Evolutionary conservation across 169 alveolate genomes (phyloP).

Genomic region (Plasmodium sp.): DNA sequence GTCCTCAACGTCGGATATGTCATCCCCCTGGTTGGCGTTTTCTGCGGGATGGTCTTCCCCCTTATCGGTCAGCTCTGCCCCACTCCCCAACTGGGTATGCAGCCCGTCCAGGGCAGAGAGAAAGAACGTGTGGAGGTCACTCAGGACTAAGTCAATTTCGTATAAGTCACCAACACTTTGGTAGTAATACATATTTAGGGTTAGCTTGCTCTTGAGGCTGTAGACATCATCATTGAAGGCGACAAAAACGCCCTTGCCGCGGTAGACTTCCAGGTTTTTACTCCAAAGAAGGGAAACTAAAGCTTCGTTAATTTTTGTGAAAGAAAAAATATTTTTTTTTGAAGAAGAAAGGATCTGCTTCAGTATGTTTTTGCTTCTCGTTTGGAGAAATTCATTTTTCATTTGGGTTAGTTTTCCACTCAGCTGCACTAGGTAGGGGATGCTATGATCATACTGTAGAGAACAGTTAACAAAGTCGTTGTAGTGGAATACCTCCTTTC

Average conservation of each 20-base stretch:
- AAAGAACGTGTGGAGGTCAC: slow-evolving; percentile 56
- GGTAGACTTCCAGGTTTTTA: slow-evolving; percentile 11
- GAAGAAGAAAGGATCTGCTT: slow-evolving; percentile 19
- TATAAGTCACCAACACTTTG: slow-evolving; percentile 73
- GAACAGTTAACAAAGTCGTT: slow-evolving; percentile 34
- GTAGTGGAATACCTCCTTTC: slow-evolving; percentile 21
- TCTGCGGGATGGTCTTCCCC: not conserved
- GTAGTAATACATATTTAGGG: slow-evolving; percentile 60
- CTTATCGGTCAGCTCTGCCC: not conserved
- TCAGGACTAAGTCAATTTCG: slow-evolving; percentile 43
- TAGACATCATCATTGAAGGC: slow-evolving; percentile 73
- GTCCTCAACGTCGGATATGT: slow-evolving; percentile 1
- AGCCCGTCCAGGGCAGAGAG: not conserved
- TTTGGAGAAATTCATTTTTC: slow-evolving; percentile 20
- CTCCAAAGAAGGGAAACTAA: slow-evolving; percentile 56
- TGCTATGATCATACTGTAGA: slow-evolving; percentile 15
- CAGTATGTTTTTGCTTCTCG: slow-evolving; percentile 3
- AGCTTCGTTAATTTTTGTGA: slow-evolving; percentile 47
- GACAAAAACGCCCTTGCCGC: slow-evolving; percentile 72
- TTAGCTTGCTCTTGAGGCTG: slow-evolving; percentile 26
- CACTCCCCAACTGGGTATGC: not conserved
- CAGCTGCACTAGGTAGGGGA: slow-evolving; percentile 13
- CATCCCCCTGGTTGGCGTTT: not conserved
- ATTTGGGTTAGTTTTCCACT: slow-evolving; percentile 10
- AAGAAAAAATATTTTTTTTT: slow-evolving; percentile 58